phyloP scores from a whole-genome alignment of 2,329 filamentous ascomycete species.

The Talaromyces sp. region DNA sequence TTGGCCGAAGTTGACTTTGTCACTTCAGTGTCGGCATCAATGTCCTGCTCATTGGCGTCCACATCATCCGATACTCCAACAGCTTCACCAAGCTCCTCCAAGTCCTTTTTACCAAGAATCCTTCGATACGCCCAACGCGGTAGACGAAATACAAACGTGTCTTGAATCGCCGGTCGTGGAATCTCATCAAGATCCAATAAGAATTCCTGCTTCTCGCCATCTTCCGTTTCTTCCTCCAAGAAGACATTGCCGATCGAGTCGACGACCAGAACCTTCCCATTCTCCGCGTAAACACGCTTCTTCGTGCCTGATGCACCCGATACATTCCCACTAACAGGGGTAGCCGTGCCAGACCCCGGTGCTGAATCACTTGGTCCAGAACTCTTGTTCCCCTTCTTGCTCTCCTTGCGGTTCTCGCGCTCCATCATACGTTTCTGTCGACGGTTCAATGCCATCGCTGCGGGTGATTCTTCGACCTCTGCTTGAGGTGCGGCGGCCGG shows the following conservation, averaged over 20 bases:
- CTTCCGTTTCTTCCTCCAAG: conserved; percentile 85
- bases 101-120: background rate
- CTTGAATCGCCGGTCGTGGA: conserved; percentile 67
- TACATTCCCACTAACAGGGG: conserved; percentile 50
- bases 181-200: conserved; percentile 88
- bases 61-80: conserved; percentile 7
- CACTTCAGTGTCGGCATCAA: background rate
- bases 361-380: conserved; percentile 22
- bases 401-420: conserved; percentile 67
- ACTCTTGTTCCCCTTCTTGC: conserved; percentile 45
- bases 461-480: conserved; percentile 47
- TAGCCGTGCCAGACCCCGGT: conserved; percentile 47
- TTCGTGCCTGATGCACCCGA: conserved; percentile 60
- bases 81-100: background rate
- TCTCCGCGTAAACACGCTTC: conserved; percentile 87
- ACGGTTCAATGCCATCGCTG: conserved; percentile 68
- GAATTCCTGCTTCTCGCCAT: conserved; percentile 78
- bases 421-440: conserved; percentile 86
- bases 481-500: conserved; percentile 40
- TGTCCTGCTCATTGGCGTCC: background rate
- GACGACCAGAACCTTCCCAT: conserved; percentile 91
- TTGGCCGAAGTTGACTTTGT: conserved; percentile 5
- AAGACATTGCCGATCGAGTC: conserved; percentile 91
- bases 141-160: conserved; percentile 78
- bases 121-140: conserved; percentile 67